Percentiles rank a stretch among this genome's conserved stretches.
These are phyloP conservation scores for Phyllosticta citribraziliensis DNA, from an alignment of 2,329 filamentous ascomycete genomes.

Conservation along the genomic window DNA sequence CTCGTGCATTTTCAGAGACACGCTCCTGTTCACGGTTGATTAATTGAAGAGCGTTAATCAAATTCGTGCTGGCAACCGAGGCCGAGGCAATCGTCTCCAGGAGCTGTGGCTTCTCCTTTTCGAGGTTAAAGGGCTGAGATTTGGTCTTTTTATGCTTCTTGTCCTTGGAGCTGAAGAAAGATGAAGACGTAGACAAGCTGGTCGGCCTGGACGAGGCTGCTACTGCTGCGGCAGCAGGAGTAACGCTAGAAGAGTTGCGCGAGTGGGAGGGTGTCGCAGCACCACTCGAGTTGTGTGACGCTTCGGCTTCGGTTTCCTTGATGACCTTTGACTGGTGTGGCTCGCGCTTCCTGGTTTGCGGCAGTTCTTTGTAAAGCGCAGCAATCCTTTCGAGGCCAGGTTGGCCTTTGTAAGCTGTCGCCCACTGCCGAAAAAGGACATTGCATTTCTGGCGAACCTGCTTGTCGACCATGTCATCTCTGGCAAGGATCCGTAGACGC, in stretches of 20 bases:
- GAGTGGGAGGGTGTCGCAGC: conserved; percentile 23
- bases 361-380: conserved; percentile 63
- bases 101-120: conserved; percentile 79
- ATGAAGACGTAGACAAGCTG: not conserved
- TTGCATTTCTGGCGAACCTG: conserved; percentile 85
- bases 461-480: conserved; percentile 72
- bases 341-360: conserved; percentile 49
- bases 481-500: conserved; percentile 77
- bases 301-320: conserved; percentile 66
- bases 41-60: conserved; percentile 75
- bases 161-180: conserved; percentile 36
- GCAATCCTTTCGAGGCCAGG: conserved; percentile 72
- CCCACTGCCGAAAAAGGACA: conserved; percentile 79
- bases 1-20: conserved; percentile 73
- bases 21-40: conserved; percentile 85
- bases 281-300: conserved; percentile 45
- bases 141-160: conserved; percentile 46
- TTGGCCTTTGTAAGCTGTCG: conserved; percentile 67
- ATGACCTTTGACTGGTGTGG: conserved; percentile 74
- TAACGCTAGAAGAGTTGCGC: conserved; percentile 11
- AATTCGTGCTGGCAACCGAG: conserved; percentile 81
- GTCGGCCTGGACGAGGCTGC: not conserved
- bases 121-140: conserved; percentile 64
- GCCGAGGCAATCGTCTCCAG: conserved; percentile 81
- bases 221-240: not conserved